A percentile compares a stretch with the other conserved stretches of the same genome.
Conservation (phyloP, 2,329 filamentous ascomycete genomes). For the Pseudogymnoascus sp. region DNA sequence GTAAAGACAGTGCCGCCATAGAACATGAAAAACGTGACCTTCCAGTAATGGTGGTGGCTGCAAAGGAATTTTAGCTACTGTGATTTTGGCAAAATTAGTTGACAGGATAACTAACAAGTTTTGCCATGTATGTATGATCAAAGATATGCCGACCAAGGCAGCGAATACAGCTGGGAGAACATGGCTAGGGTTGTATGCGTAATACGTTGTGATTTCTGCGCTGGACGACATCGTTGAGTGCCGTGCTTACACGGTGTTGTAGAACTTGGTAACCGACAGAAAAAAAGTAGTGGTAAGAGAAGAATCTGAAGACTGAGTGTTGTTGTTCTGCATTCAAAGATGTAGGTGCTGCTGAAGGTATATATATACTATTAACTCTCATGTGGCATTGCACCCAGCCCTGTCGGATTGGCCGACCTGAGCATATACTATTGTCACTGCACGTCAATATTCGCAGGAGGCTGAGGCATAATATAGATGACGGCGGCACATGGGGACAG, state of each 20-base stretch:
- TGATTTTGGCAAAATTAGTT: neutral
- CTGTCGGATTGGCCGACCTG: neutral
- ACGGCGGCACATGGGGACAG: neutral
- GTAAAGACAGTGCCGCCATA: constrained; percentile 32
- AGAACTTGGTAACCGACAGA: neutral
- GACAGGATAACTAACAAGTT: constrained; percentile 25
- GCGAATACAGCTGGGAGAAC: constrained; percentile 29
- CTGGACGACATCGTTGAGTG: neutral
- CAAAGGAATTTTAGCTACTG: neutral
- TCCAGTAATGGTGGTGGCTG: constrained; percentile 29
- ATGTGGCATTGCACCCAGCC: neutral
- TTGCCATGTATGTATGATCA: constrained; percentile 27
- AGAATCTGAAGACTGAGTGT: neutral
- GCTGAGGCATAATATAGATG: neutral
- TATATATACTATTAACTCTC: neutral
- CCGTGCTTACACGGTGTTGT: neutral
- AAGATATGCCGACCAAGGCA: constrained; percentile 26
- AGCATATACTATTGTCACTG: neutral
- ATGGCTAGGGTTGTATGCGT: constrained; percentile 29
- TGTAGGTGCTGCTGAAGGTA: neutral
- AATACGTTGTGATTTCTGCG: constrained; percentile 12
- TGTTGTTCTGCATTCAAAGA: neutral
- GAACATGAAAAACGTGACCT: constrained; percentile 31
- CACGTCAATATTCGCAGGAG: neutral
- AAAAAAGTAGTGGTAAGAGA: neutral